Evolutionary conservation across 768 basidiomycete genomes (phyloP), one percentile per base, ranked within the genome.

Genomic region (Termitomyces sp.): DNA sequence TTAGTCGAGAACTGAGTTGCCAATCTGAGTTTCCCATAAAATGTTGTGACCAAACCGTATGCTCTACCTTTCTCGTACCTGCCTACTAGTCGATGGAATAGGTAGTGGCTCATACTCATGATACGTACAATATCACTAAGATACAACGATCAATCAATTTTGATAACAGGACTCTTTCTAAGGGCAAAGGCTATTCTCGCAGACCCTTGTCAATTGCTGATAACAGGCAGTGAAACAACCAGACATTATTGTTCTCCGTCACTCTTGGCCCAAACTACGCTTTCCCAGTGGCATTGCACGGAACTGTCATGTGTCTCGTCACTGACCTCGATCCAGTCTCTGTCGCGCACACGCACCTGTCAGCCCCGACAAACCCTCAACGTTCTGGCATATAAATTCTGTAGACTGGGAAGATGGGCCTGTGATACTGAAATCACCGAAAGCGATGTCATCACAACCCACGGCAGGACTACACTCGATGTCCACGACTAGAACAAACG

Each of bases 391-490:
- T 42, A 80, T 73, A 56, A 72, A 75, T 46, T 66, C 64, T 5
- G 74, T 68, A 4, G 70, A 62, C 44, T 73, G 63, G 5, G 74
- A 75, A 8, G 54, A 60, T 0, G 80, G 77, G 10, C 75, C 67
- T 5, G 61, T 57, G 24, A 82, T 69, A 48, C 74, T 64, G 50
- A 80, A 79, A 44, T 73, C 65, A 5, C 65, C 44, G 63, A 82
- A 83, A 0, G 63, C 63, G 24, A 82, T 74, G 48, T 76, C 67
- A 13, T 71, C 67, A 59, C 82, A 82, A n/a, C 75, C 75, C 31
- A 68, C 79, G 0, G 74, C 77, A 0, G 76, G 59, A 60, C 78
- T 81, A 67, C 82, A 83, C 59, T 77, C 76, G 32, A 84, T 69
- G 58, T 79, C 76, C 26, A 82, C 72, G 44, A 81, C 80, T 80